phyloP scores from a whole-genome alignment of 805 yeast species.

The Candida sakaeoensis region DNA sequence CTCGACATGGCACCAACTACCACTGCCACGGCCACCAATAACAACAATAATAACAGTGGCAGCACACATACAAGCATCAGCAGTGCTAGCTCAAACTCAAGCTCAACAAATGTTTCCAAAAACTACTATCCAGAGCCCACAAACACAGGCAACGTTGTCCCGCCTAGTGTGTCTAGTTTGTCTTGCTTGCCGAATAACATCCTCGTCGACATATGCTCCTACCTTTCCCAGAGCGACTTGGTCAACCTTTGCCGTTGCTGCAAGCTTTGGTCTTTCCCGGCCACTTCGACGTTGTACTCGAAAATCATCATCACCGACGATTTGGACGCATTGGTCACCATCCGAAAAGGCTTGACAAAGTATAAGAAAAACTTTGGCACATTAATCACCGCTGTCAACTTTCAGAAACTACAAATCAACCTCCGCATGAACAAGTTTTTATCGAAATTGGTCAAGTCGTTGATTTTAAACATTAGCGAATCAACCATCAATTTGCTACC shows the following conservation, averaged over 20 bases:
- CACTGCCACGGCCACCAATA: not conserved
- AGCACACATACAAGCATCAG: not conserved
- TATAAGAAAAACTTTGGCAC: slow-evolving; percentile 1
- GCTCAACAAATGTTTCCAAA: no score
- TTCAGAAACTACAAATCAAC: slow-evolving; percentile 1
- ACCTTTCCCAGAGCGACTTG: slow-evolving; percentile 2
- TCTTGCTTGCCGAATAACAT: not conserved
- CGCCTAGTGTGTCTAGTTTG: no score
- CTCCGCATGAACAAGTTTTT: not conserved
- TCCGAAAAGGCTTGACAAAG: slow-evolving; percentile 2
- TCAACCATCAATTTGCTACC: slow-evolving; percentile 3
- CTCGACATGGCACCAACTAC: no score
- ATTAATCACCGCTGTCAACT: slow-evolving; percentile 1
- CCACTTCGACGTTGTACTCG: slow-evolving; percentile 2
- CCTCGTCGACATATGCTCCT: not conserved
- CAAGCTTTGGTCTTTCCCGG: slow-evolving; percentile 3
- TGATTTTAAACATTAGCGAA: slow-evolving; percentile 4
- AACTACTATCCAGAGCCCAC: no score
- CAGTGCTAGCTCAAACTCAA: not conserved
- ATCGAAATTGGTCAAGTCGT: not conserved
- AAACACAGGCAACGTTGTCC: no score
- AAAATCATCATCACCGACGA: slow-evolving; percentile 6
- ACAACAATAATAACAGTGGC: not conserved
- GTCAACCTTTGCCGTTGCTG: not conserved
- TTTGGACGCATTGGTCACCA: not conserved